Conservation (phyloP, 2,329 filamentous ascomycete species). For the Scorias spongiosa region DNA sequence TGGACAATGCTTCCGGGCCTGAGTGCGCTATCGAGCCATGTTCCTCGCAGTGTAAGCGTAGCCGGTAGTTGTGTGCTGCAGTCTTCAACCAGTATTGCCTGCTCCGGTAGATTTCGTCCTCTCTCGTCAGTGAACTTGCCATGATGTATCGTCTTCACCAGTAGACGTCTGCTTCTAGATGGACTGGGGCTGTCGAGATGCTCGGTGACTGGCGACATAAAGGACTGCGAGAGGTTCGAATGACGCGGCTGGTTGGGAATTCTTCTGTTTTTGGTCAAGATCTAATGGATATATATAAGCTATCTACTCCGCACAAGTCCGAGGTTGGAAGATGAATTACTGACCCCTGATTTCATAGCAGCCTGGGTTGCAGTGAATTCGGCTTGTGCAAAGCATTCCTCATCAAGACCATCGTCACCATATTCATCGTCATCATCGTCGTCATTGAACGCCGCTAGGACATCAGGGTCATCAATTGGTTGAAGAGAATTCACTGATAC, state of each 20-base stretch:
- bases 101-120: slow-evolving; percentile 39
- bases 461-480: background rate
- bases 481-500: slow-evolving; percentile 1
- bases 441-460: background rate
- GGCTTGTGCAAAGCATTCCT: slow-evolving; percentile 51
- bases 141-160: slow-evolving; percentile 59
- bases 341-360: slow-evolving; percentile 21
- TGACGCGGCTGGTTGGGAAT: background rate
- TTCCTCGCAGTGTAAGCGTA: slow-evolving; percentile 62
- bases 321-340: slow-evolving; percentile 10
- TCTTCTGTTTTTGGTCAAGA: slow-evolving; percentile 5
- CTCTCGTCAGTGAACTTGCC: slow-evolving; percentile 50
- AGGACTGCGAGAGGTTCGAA: background rate
- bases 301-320: slow-evolving; percentile 14
- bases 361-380: slow-evolving; percentile 61
- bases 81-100: slow-evolving; percentile 71
- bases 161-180: slow-evolving; percentile 41
- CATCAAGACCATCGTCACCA: slow-evolving; percentile 53
- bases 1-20: slow-evolving; percentile 66
- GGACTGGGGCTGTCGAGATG: background rate
- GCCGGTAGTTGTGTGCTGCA: slow-evolving; percentile 53
- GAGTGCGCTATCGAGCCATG: slow-evolving; percentile 73
- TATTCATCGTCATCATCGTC: slow-evolving; percentile 51
- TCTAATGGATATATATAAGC: slow-evolving; percentile 18
- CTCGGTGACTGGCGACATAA: background rate